These are phyloP conservation scores for Leptodontidium sp. DNA, from an alignment of 2,329 filamentous ascomycete species.

Conservation along the genomic window DNA sequence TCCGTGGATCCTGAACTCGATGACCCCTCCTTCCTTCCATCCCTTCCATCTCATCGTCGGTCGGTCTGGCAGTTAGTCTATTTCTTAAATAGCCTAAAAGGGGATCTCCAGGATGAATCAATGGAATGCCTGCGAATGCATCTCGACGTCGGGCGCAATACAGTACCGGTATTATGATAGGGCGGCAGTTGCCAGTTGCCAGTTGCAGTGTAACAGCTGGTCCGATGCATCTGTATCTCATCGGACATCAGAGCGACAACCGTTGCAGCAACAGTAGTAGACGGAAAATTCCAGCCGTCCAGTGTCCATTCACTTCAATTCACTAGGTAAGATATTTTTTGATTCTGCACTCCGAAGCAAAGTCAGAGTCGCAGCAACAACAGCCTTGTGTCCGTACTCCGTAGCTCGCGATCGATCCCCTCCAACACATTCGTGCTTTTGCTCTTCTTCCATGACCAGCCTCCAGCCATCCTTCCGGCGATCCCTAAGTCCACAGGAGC, in stretches of 20 bases:
- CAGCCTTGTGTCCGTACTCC: neutral
- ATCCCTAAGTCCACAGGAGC: constrained; percentile 3
- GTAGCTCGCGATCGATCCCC: neutral
- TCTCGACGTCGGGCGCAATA: neutral
- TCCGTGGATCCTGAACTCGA: no score
- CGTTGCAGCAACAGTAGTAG: neutral
- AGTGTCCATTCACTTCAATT: no score
- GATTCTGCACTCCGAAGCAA: no score
- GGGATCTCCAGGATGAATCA: constrained; percentile 9
- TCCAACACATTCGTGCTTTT: neutral
- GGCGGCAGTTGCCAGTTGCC: neutral
- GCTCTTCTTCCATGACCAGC: no score
- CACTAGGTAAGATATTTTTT: no score
- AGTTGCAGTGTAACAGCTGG: constrained; percentile 14
- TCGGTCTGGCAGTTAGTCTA: neutral
- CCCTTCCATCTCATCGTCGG: no score
- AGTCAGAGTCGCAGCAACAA: no score
- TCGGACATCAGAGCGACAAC: neutral
- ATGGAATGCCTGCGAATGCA: neutral
- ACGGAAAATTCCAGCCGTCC: no score
- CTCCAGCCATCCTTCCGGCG: neutral
- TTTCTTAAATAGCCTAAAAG: constrained; percentile 17
- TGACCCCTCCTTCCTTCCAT: no score
- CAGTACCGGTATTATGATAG: neutral
- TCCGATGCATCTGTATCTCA: neutral